phyloP scores from a whole-genome alignment of 192 early-diverging fungal genomes.

The Backusella parvicylindrica region DNA sequence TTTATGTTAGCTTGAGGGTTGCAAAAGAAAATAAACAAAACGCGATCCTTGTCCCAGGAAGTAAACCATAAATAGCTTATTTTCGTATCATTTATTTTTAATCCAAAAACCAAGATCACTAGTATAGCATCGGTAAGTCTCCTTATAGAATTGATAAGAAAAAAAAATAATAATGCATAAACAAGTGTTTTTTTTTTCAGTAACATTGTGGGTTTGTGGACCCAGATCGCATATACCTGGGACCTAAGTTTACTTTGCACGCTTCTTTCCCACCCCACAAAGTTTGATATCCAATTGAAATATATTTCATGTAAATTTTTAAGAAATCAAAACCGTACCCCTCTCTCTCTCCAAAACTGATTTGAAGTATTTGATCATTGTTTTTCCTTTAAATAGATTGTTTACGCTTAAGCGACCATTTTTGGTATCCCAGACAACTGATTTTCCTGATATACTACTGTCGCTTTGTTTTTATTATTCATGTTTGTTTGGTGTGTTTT shows the following conservation, averaged over 20 bases:
- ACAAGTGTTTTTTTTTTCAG: neutral
- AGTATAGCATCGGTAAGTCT: neutral
- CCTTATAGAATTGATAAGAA: neutral
- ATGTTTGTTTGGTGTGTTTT: neutral
- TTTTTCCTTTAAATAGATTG: conserved; percentile 38
- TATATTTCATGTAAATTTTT: neutral
- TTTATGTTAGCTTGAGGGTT: neutral
- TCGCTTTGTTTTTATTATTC: too few relatives aligned
- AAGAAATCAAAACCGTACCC: neutral
- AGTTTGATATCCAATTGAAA: conserved; percentile 37
- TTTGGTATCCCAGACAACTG: conserved; percentile 60
- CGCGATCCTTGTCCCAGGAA: neutral
- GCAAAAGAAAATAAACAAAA: neutral
- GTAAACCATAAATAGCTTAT: neutral
- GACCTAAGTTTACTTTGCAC: conserved; percentile 68
- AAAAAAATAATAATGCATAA: neutral
- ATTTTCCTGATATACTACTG: neutral
- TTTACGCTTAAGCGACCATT: conserved; percentile 24
- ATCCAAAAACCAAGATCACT: neutral
- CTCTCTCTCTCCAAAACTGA: conserved; percentile 3
- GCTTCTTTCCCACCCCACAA: conserved; percentile 94
- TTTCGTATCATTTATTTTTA: neutral
- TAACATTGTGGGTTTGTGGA: conserved; percentile 66
- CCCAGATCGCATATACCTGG: conserved; percentile 81
- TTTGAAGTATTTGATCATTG: conserved; percentile 32